phyloP scores from a whole-genome alignment of 169 alveolate genomes.

The Cryptosporidium tyzzeri region DNA sequence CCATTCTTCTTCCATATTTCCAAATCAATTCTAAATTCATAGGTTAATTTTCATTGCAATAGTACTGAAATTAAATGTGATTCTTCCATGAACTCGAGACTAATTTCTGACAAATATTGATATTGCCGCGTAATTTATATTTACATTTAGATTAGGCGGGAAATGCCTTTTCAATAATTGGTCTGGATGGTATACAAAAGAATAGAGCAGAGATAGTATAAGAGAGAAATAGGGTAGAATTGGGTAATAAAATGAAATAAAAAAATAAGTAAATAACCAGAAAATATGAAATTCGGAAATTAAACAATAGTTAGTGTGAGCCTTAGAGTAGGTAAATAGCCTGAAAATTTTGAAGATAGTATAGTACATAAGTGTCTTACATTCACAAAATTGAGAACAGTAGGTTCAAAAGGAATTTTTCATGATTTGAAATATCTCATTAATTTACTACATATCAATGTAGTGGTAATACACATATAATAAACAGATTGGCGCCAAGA shows the following conservation, averaged over 20 bases:
- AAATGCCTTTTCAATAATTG: no score
- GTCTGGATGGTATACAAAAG: no score
- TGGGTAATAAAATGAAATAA: no score
- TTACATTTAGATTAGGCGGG: background rate
- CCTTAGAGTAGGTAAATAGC: background rate
- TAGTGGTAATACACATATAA: no score
- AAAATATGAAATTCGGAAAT: background rate
- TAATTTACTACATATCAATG: background rate
- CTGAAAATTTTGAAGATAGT: background rate
- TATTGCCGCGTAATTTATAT: background rate
- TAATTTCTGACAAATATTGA: background rate
- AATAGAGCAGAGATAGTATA: no score
- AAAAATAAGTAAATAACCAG: background rate
- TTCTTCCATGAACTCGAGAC: no score
- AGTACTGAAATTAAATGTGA: no score
- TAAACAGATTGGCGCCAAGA: background rate
- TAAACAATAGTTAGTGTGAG: background rate
- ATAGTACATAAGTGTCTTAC: background rate
- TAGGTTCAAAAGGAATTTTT: no score
- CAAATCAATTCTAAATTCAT: no score
- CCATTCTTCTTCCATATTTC: background rate
- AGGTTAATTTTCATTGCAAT: no score
- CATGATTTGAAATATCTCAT: background rate
- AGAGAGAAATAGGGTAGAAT: no score
- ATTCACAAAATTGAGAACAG: no score